A percentile compares a stretch with the other conserved stretches of the same genome.
phyloP scores from a whole-genome alignment of 2,329 filamentous ascomycete genomes.

The Dothideomycetidae sp. region DNA sequence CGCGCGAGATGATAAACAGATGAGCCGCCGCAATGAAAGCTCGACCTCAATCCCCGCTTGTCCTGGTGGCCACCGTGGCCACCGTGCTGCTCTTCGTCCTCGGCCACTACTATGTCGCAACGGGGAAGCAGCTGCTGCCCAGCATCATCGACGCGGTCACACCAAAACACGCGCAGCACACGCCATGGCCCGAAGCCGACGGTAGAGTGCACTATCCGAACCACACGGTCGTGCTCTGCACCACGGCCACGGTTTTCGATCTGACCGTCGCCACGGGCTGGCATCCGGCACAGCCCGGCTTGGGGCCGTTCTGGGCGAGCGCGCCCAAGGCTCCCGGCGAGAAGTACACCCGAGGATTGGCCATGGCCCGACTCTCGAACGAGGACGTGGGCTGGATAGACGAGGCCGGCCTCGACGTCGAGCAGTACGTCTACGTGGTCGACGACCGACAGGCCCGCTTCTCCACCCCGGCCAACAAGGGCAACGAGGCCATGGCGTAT shows the following conservation, averaged over 20 bases:
- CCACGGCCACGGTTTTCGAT: background rate
- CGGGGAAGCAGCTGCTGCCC: too few species aligned
- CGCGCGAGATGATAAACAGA: too few species aligned
- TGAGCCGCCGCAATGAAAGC: too few species aligned
- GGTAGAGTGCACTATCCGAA: too few species aligned
- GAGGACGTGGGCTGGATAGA: conserved; percentile 3
- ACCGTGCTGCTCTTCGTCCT: too few species aligned
- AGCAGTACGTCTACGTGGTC: conserved; percentile 30
- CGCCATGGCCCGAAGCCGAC: too few species aligned
- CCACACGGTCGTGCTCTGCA: background rate
- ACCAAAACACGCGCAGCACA: too few species aligned
- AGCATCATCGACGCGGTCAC: too few species aligned
- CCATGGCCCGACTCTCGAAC: background rate
- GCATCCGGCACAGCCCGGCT: background rate
- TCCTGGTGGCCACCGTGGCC: too few species aligned
- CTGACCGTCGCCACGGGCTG: background rate
- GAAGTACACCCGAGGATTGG: background rate
- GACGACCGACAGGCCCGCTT: conserved; percentile 26
- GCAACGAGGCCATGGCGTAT: conserved; percentile 36
- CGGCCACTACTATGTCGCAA: too few species aligned
- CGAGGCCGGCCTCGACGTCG: conserved; percentile 8
- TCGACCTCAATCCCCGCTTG: too few species aligned
- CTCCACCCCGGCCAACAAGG: conserved; percentile 34
- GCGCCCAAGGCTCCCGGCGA: background rate
- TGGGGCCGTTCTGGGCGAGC: background rate